phyloP scores from a whole-genome alignment of 257 asterid genomes.

The Anisodus acutangulus region DNA sequence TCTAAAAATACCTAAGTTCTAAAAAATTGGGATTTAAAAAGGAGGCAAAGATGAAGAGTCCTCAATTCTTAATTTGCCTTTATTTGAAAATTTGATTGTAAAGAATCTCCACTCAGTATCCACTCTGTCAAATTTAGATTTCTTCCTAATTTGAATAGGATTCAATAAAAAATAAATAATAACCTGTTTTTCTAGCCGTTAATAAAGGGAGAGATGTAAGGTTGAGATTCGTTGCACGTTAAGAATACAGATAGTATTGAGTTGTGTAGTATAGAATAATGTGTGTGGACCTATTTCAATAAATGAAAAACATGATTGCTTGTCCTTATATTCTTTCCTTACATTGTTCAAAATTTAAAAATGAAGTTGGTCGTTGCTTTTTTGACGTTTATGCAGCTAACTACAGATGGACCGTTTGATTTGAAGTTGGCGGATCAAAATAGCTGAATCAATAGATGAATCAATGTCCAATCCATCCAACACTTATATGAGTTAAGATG shows the following conservation, averaged over 20 bases:
- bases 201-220: constrained; percentile 52
- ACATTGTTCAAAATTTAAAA: constrained; percentile 25
- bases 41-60: constrained; percentile 4
- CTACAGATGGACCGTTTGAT: no score
- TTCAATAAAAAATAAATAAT: constrained; percentile 9
- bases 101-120: constrained; percentile 30
- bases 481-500: no score
- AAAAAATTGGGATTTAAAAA: constrained; percentile 16
- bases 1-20: neutral
- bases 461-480: no score
- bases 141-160: neutral
- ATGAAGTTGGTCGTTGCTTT: constrained; percentile 34
- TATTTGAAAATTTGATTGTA: constrained; percentile 15
- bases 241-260: constrained; percentile 43
- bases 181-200: constrained; percentile 37
- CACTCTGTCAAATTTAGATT: constrained; percentile 29
- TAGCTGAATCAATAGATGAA: no score
- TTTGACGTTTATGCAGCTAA: neutral
- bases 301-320: constrained; percentile 41
- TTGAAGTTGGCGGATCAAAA: no score
- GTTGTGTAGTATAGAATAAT: constrained; percentile 42
- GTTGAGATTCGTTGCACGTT: constrained; percentile 40
- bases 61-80: neutral
- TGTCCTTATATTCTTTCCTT: neutral
- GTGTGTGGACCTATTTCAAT: constrained; percentile 29